A percentile compares a stretch with the other conserved stretches of the same genome.
Evolutionary conservation across 306 rosid genomes (phyloP).

Genomic region (Senna tora): DNA sequence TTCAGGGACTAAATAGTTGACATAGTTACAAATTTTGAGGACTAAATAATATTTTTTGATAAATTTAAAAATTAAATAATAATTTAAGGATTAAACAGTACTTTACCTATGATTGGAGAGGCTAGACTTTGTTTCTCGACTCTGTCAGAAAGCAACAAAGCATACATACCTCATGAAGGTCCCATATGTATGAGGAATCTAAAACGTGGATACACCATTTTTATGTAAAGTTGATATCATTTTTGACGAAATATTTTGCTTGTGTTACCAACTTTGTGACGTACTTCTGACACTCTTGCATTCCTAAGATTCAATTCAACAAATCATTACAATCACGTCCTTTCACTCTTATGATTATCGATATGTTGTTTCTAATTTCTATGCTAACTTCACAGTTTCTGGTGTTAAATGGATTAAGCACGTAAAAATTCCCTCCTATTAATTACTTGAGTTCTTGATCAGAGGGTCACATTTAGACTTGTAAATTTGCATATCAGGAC

Average conservation of each 20-base stretch:
- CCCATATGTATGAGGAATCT: neutral
- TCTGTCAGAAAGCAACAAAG: neutral
- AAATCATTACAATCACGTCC: neutral
- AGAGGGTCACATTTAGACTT: too few species aligned
- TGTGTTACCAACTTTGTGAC: neutral
- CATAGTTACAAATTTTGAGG: too few species aligned
- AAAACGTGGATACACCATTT: neutral
- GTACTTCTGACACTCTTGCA: neutral
- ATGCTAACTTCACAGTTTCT: neutral
- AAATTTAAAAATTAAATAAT: too few species aligned
- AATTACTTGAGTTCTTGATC: too few species aligned
- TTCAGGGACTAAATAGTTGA: too few species aligned
- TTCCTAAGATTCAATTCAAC: neutral
- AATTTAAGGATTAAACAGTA: too few species aligned
- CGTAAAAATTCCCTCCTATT: neutral
- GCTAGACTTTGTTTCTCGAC: neutral
- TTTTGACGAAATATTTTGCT: neutral
- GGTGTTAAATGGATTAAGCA: neutral
- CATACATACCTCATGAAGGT: neutral
- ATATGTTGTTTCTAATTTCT: neutral
- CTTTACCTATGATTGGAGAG: too few species aligned
- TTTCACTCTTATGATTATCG: neutral
- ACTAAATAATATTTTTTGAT: too few species aligned
- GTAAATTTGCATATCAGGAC: too few species aligned
- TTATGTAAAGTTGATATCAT: constrained; percentile 1